Evolutionary conservation across 1,284 basidiomycete species (phyloP), one percentile per base, ranked within the genome.

Genomic region (Singerocomus inundabilis): DNA sequence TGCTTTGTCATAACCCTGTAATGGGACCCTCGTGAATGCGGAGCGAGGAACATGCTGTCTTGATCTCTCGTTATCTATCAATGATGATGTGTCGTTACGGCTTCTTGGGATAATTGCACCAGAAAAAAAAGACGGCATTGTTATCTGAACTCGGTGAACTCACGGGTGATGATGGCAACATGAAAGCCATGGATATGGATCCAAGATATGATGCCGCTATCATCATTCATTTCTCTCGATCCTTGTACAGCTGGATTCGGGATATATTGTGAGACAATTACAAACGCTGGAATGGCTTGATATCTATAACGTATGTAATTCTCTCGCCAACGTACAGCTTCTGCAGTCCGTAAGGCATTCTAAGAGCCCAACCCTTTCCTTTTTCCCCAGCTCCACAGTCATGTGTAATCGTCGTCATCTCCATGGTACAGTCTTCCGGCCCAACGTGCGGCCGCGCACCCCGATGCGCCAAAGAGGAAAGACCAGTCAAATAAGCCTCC

Each of bases 401-500:
- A 62, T 34, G 47, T 38, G 32, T 46, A 48, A 40, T 57, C 49
- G 21, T 61, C 45, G 21, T 53, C 59, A 34, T 57, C 49, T 39
- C 46, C 61, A n/a, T 24, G 45, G 24, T 65, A 57, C 31, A 63
- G 41, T 8, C 66, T 68, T 10, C 68, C 68, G 5, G 66, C 68
- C 84, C 85, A 88, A 44, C 78, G 72, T 15, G 73, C 65, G 2
- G 72, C 59, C 6, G 69, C 71, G 11, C 76, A 80, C 4, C 63
- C 68, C 2, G 59, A 70, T 3, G 83, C 82, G 18, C 82, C 74
- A 3, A 81, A 34, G 28, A 91, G 67, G 63, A 88, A 88, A 25
- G 81, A 73, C 66, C 78, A 80, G 60, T 91, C 88, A 59, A 90
- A 91, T 29, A 89, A 70, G 8, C 78, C 70, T 10, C 84, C 85